phyloP scores from a whole-genome alignment of 306 rosid genomes.

The Glycine soja region DNA sequence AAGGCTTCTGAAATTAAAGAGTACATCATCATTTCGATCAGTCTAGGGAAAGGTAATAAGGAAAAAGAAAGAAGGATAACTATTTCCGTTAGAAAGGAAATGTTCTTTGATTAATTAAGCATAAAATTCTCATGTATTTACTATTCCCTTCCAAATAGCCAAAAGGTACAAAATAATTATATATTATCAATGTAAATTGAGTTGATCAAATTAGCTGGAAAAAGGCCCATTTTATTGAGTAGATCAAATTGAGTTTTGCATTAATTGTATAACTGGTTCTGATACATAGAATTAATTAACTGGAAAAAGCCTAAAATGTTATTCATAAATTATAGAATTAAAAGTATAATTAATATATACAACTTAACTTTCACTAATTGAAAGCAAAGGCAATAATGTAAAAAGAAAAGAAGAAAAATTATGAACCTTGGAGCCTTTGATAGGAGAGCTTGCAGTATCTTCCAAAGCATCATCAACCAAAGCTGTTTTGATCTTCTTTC shows the following conservation, averaged over 20 bases:
- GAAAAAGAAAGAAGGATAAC: no score
- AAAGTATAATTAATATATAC: neutral
- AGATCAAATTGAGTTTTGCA: slow-evolving; percentile 9
- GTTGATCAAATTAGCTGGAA: neutral
- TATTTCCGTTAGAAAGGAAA: no score
- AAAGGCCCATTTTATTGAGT: no score
- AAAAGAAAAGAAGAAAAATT: neutral
- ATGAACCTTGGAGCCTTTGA: slow-evolving; percentile 71
- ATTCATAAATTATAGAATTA: neutral
- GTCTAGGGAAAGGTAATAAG: no score
- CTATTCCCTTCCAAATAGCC: neutral
- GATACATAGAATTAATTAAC: no score
- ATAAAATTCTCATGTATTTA: neutral
- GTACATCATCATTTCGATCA: neutral
- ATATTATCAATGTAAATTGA: slow-evolving; percentile 3
- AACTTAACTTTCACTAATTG: neutral
- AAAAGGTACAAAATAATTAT: neutral
- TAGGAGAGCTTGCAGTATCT: slow-evolving; percentile 93
- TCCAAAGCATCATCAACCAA: slow-evolving; percentile 75
- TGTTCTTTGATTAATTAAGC: neutral
- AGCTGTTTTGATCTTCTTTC: slow-evolving; percentile 54
- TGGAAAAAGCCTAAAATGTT: slow-evolving; percentile 47
- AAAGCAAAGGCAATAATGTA: neutral
- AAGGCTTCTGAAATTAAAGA: no score
- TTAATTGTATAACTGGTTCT: slow-evolving; percentile 32